Evolutionary conservation across 495 filamentous ascomycete genomes (phyloP).

Genomic region (Penicillium lividum): DNA sequence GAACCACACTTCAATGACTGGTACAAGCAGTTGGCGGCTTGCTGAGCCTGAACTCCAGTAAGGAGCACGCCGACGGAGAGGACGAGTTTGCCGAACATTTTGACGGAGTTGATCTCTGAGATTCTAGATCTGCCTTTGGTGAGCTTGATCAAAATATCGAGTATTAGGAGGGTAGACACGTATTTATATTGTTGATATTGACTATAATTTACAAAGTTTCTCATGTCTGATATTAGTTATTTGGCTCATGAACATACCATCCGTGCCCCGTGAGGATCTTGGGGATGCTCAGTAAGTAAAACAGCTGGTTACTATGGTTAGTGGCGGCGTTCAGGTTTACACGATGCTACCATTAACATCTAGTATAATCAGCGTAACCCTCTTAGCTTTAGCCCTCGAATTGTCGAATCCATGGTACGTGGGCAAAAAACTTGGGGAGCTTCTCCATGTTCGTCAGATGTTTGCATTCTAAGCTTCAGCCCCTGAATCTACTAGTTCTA

Average conservation of each 20-base stretch:
- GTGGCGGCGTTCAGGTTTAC: not conserved
- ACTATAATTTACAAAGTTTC: not conserved
- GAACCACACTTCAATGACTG: conserved; percentile 25
- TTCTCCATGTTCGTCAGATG: not conserved
- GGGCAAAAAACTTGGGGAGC: not conserved
- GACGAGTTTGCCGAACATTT: conserved; percentile 17
- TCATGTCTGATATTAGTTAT: not conserved
- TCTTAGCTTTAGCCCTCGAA: not conserved
- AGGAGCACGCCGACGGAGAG: conserved; percentile 14
- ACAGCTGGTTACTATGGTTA: not conserved
- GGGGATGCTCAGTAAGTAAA: not conserved
- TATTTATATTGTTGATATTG: not conserved
- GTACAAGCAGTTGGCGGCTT: conserved; percentile 23
- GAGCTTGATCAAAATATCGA: not conserved
- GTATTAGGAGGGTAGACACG: not conserved
- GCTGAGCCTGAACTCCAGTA: conserved; percentile 21
- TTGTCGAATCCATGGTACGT: not conserved
- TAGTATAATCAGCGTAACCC: not conserved
- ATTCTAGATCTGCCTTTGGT: not conserved
- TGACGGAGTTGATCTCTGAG: conserved; percentile 4
- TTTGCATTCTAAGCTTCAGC: not conserved
- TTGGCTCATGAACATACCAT: not conserved
- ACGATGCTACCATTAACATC: not conserved
- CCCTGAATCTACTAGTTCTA: not conserved
- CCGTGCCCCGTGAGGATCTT: conserved; percentile 1